phyloP scores from a whole-genome alignment of 306 rosid genomes.

The Prunus mira region DNA sequence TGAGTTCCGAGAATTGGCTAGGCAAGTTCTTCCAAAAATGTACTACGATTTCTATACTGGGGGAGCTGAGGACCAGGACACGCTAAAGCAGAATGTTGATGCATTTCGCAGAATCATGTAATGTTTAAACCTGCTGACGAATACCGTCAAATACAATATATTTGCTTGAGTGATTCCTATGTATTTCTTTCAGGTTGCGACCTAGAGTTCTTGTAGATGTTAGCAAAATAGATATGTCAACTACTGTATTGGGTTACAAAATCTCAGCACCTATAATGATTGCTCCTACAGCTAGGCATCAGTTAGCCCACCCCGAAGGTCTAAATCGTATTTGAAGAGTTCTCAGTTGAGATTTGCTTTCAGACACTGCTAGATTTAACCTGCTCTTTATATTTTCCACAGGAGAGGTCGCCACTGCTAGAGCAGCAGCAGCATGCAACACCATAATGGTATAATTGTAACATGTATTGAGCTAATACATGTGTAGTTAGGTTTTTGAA shows the following conservation, averaged over 20 bases:
- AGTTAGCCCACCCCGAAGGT: slow-evolving; percentile 65
- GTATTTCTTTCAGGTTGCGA: slow-evolving; percentile 39
- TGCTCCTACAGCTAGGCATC: slow-evolving; percentile 55
- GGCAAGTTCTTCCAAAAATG: slow-evolving; percentile 57
- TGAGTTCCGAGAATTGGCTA: slow-evolving; percentile 60
- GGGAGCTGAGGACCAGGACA: slow-evolving; percentile 65
- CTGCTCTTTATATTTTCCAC: background rate
- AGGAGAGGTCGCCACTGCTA: slow-evolving; percentile 77
- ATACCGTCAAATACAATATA: background rate
- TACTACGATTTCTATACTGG: slow-evolving; percentile 52
- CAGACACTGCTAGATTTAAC: background rate
- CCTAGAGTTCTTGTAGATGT: slow-evolving; percentile 72
- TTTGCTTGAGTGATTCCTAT: too few species aligned
- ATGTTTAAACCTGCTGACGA: background rate
- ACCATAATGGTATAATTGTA: slow-evolving; percentile 54
- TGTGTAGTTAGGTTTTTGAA: background rate
- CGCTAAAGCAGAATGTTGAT: slow-evolving; percentile 48
- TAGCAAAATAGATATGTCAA: slow-evolving; percentile 56
- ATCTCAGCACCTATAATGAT: slow-evolving; percentile 56
- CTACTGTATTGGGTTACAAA: slow-evolving; percentile 46
- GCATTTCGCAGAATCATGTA: slow-evolving; percentile 61
- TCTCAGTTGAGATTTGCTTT: slow-evolving; percentile 4
- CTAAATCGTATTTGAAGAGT: background rate
- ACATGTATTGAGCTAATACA: too few species aligned
- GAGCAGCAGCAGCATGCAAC: slow-evolving; percentile 65